phyloP scores from a whole-genome alignment of 768 basidiomycete genomes.

The Dacryopinax spathularia region DNA sequence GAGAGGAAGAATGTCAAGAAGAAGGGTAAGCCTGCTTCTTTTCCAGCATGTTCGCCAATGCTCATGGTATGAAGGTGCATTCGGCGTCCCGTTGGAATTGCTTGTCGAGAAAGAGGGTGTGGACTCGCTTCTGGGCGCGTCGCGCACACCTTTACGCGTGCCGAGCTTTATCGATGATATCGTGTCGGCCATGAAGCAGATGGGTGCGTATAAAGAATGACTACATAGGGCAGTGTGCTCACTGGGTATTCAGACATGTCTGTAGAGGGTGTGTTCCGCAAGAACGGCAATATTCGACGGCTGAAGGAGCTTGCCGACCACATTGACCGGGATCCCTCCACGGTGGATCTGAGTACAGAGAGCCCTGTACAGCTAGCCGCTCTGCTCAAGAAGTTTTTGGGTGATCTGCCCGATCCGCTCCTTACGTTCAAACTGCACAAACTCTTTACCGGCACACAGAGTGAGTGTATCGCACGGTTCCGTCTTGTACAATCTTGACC shows the following conservation, averaged over 20 bases:
- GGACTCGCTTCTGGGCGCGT: conserved; percentile 87
- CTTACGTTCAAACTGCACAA: conserved; percentile 89
- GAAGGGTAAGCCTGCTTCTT: conserved; percentile 37
- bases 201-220: conserved; percentile 52
- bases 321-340: conserved; percentile 83
- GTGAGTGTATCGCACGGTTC: conserved; percentile 38
- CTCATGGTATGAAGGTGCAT: conserved; percentile 48
- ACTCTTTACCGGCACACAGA: conserved; percentile 72
- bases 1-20: conserved; percentile 67
- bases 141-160: conserved; percentile 67
- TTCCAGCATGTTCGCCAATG: not conserved
- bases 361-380: conserved; percentile 96
- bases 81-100: conserved; percentile 82
- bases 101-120: conserved; percentile 88
- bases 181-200: conserved; percentile 94
- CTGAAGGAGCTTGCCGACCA: conserved; percentile 82
- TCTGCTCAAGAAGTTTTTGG: conserved; percentile 88
- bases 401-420: conserved; percentile 90
- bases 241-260: conserved; percentile 67
- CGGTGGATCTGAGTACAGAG: conserved; percentile 84
- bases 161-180: conserved; percentile 98
- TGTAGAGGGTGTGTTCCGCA: conserved; percentile 94
- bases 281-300: conserved; percentile 92
- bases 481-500: not conserved
- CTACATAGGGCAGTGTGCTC: not conserved